Base-by-base conservation (phyloP, 106 monocot species). In the Gastrodia elata region DNA sequence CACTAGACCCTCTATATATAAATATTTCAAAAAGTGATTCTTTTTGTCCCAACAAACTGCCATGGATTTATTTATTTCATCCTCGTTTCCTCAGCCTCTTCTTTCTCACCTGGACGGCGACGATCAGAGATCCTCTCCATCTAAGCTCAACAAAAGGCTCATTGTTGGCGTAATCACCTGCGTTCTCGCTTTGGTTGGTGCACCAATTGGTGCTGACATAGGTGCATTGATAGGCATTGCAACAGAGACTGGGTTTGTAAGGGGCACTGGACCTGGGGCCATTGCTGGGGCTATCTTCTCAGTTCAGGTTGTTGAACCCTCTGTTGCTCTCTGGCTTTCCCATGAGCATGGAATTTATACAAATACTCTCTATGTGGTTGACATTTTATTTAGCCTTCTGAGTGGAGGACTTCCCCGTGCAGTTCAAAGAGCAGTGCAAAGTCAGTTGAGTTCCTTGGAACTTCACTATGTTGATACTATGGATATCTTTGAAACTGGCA, bases 251-350 rank as follows among this genome's bases (percentile, higher is more conserved):
- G 95, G 95, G 10, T 28, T 92, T 11, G 33, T 92, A 20, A 74
- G 95, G 37, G 95, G 95, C 2, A 84, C 92, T 33, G 95, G 82
- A 30, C 86, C 92, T 46, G 95, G 95, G 18, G 95, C 92, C 9
- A 87, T 96, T 28, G 89, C 89, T 8, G 95, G 95, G 0, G 95
- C 92, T 20, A 86, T 96, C 57, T 96, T 92, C 87, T 92, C 84
- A 4, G 83, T 96, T 22, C 89, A 96, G 73, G 84, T 72, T 26
- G 87, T 92, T n/a, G 95, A 96, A 71, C 87, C 91, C 20, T 95
- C 82, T 74, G 13, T 91, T 26, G 84, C 80, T 34, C 75, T 95
- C 20, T 95, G 92, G 89, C 84, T 71, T 20, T 89, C 89, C 32
- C 79, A 73, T 77, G 82, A 83, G 14, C 87, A 87, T 0, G 82